Evolutionary conservation across 78 protist genomes (phyloP), one percentile per base, ranked within the genome.

Genomic region (Carpediemonas membranifera): DNA sequence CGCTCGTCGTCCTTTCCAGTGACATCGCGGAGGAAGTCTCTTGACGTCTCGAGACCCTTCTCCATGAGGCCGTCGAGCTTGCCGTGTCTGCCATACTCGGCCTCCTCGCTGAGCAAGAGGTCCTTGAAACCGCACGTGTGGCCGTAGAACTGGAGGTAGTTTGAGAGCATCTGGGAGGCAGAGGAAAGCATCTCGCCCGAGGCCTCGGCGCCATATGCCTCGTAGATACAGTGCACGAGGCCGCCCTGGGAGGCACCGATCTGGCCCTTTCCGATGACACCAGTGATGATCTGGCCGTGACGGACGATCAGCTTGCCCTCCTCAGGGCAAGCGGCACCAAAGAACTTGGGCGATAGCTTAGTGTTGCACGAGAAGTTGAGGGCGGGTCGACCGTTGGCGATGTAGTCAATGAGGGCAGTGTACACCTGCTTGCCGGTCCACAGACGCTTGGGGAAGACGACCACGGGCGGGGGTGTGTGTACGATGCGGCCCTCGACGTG

Each of bases 351-450:
- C 44, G 87, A 77, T 24, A 88, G 64, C 61, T 79, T 81, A 13
- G 77, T 65, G 31, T 76, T 47, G 47, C 79, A 58, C 16, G 51
- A 43, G 39, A 79, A 21, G 61, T 71, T 63, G 14, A 91, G 68
- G 33, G 81, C 80, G 2, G 41, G 61, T 3, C 55, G 16, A 47
- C 81, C 83, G 36, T 47, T 68, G 44, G 89, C 71, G 52, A 89
- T 39, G 68, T 85, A 44, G 36, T 37, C 15, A 13, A 47, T 35
- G 25, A 71, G 2, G 34, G 71, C n/a, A 0, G 76, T 28, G 21
- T 84, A 54, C 36, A 90, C 65, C 75, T 94, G 98, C 82, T 94
- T 94, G 52, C 98, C 98, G 16, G 95, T 69, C 93, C 94, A 94
- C 39, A 81, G 28, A 1, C 96, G 97, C 77, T 84, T 87, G 9